Conservation (phyloP, 176 grass and related monocot species). For the Carex myosuroides region DNA sequence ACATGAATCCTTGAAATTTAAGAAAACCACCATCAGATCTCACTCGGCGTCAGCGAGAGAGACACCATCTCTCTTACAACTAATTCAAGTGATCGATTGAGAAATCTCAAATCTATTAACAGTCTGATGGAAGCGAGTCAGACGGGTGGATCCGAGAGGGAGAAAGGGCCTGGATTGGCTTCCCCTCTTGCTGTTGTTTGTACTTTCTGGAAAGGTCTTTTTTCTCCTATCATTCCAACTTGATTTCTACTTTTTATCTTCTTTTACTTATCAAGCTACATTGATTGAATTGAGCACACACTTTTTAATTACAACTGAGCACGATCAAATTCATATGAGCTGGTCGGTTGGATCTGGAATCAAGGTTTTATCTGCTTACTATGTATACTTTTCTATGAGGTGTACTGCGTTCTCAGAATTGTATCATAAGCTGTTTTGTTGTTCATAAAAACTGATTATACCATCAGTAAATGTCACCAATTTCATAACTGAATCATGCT, state of each 20-base stretch:
- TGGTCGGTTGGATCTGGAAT: not conserved
- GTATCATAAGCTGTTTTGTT: not conserved
- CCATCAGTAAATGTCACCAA: not conserved
- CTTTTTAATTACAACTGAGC: not conserved
- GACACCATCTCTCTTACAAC: not conserved
- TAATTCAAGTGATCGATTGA: not conserved
- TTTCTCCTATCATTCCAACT: not conserved
- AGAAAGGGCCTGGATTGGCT: conserved; percentile 45
- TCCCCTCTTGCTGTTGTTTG: conserved; percentile 80
- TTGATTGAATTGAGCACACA: not conserved
- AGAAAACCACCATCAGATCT: conserved; percentile 19
- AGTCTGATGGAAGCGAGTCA: conserved; percentile 29
- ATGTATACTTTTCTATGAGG: not conserved
- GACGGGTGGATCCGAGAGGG: conserved; percentile 51
- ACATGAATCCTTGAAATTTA: conserved; percentile 17
- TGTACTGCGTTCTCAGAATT: not conserved
- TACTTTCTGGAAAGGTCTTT: conserved; percentile 87
- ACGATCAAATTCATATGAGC: not conserved
- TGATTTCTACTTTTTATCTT: not conserved
- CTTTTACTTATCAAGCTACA: not conserved
- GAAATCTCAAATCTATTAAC: not conserved
- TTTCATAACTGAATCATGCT: not conserved
- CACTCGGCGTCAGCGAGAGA: conserved; percentile 6
- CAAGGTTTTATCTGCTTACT: not conserved
- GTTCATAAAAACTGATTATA: not conserved